Evolutionary conservation across 768 basidiomycete species (phyloP).

Genomic region (Leccinum rimulosum): DNA sequence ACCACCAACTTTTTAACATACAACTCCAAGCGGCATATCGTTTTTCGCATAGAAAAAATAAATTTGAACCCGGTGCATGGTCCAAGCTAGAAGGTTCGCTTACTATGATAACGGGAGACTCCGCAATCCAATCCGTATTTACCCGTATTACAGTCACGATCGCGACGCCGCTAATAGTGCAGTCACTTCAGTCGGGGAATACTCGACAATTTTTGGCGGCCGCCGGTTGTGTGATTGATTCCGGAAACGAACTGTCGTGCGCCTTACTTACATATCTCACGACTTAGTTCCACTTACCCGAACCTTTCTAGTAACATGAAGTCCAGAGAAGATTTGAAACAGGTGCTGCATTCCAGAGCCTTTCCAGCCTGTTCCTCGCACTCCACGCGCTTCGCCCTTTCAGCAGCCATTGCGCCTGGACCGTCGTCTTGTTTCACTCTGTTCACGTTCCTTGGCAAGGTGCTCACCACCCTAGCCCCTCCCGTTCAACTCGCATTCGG

Average conservation of each 20-base stretch:
- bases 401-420: background rate
- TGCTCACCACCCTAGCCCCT: background rate
- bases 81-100: background rate
- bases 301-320: slow-evolving; percentile 5
- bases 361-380: background rate
- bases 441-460: slow-evolving; percentile 18
- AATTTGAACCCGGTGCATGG: background rate
- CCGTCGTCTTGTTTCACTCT: background rate
- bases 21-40: background rate
- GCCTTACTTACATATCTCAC: background rate
- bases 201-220: slow-evolving; percentile 2
- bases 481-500: background rate
- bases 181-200: background rate
- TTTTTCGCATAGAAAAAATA: background rate
- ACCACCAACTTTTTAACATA: background rate
- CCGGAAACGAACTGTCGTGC: slow-evolving; percentile 12
- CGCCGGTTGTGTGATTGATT: background rate
- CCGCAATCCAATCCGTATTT: background rate
- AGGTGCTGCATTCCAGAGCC: background rate
- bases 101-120: background rate
- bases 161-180: background rate
- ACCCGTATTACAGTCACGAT: background rate
- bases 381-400: slow-evolving; percentile 4
- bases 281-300: slow-evolving; percentile 5
- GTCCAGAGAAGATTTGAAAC: slow-evolving; percentile 7